Evolutionary conservation across 2,329 filamentous ascomycete genomes (phyloP).

Genomic region (Fulvia fulva): DNA sequence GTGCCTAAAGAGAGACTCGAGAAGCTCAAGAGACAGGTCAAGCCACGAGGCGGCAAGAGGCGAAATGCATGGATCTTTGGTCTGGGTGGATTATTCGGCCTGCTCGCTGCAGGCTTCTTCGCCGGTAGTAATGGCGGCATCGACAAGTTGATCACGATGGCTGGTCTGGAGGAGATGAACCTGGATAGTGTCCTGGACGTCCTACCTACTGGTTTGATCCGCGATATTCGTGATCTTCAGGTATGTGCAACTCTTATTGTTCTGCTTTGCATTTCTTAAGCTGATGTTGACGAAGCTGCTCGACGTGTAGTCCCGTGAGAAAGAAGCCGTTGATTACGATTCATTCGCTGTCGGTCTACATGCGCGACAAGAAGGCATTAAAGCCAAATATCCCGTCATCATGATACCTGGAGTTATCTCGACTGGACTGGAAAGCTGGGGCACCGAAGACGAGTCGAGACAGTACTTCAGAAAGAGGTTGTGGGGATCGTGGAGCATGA

Average conservation of each 20-base stretch:
- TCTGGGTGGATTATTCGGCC: conserved; percentile 83
- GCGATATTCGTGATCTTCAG: conserved; percentile 80
- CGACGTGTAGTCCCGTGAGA: conserved; percentile 67
- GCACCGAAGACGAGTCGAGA: conserved; percentile 76
- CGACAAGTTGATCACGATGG: conserved; percentile 68
- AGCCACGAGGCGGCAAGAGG: conserved; percentile 54
- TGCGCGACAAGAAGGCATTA: conserved; percentile 73
- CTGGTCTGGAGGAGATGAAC: conserved; percentile 65
- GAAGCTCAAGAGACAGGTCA: conserved; percentile 35
- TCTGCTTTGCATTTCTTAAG: conserved; percentile 2
- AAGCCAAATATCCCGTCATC: conserved; percentile 81
- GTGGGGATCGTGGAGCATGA: conserved; percentile 99
- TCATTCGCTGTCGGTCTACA: conserved; percentile 88
- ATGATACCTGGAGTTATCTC: conserved; percentile 99
- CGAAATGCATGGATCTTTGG: conserved; percentile 78
- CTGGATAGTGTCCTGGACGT: conserved; percentile 84
- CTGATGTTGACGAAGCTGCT: conserved; percentile 31
- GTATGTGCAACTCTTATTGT: conserved; percentile 49
- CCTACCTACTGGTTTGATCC: conserved; percentile 78
- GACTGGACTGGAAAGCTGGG: conserved; percentile 94
- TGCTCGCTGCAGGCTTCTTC: conserved; percentile 85
- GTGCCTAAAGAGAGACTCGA: conserved; percentile 50
- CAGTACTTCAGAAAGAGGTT: conserved; percentile 91
- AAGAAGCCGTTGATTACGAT: conserved; percentile 85
- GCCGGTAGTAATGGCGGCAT: conserved; percentile 71